A percentile compares a stretch with the other conserved stretches of the same genome.
phyloP scores from a whole-genome alignment of 768 basidiomycete genomes.

The Lepiota subincarnata region DNA sequence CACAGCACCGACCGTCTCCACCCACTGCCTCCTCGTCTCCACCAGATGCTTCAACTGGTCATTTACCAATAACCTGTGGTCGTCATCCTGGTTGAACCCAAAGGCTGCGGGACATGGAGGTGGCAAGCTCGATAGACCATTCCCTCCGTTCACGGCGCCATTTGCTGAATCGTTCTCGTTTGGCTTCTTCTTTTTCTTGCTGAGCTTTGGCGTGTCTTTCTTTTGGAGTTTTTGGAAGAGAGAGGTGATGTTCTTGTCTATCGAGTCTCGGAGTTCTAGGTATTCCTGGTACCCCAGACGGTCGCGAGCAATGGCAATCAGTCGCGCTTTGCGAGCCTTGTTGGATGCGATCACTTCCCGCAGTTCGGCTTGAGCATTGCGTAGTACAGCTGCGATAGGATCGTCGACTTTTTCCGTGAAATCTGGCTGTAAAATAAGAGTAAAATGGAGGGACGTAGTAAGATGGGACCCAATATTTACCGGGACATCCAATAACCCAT shows the following conservation, averaged over 20 bases:
- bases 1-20: conserved; percentile 66
- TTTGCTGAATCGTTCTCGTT: conserved; percentile 22
- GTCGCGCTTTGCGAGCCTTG: conserved; percentile 73
- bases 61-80: conserved; percentile 55
- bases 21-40: conserved; percentile 73
- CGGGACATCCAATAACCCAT: conserved; percentile 63
- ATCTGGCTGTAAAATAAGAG: conserved; percentile 52
- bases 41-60: conserved; percentile 72
- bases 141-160: conserved; percentile 25
- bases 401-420: conserved; percentile 83
- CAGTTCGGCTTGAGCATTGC: conserved; percentile 82
- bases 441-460: neutral
- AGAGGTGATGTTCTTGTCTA: conserved; percentile 79
- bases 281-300: conserved; percentile 92
- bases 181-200: conserved; percentile 72
- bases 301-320: conserved; percentile 75
- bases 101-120: conserved; percentile 69
- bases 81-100: conserved; percentile 66
- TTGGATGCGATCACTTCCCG: conserved; percentile 75
- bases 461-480: conserved; percentile 41
- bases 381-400: conserved; percentile 86
- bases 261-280: conserved; percentile 72
- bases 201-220: conserved; percentile 70
- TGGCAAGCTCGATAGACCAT: conserved; percentile 29
- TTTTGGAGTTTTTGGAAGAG: conserved; percentile 79